Evolutionary conservation across 2,329 filamentous ascomycete species (phyloP).

Genomic region (Parasarocladium wereldwijsianum): DNA sequence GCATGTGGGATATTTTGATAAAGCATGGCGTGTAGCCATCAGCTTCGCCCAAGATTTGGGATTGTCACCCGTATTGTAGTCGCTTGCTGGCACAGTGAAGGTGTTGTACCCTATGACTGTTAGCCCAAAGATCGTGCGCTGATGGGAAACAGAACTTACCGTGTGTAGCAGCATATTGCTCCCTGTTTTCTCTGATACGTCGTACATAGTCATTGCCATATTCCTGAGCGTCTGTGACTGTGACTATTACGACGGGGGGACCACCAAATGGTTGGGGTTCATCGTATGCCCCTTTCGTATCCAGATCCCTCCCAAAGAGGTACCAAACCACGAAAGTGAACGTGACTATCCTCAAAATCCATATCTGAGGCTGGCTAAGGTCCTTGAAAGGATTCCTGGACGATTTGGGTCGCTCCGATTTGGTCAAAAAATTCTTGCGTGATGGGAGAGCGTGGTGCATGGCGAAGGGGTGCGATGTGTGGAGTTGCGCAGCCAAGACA

Average conservation of each 20-base stretch:
- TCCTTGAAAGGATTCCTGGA: no score
- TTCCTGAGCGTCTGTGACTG: slow-evolving; percentile 56
- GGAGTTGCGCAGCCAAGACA: no score
- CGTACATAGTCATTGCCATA: slow-evolving; percentile 54
- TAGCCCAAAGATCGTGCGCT: slow-evolving; percentile 5
- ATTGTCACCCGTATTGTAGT: slow-evolving; percentile 55
- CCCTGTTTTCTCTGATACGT: slow-evolving; percentile 66
- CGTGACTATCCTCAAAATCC: no score
- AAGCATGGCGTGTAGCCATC: slow-evolving; percentile 76
- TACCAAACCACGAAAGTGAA: slow-evolving; percentile 48
- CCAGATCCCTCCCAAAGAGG: slow-evolving; percentile 30
- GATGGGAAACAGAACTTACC: slow-evolving; percentile 37
- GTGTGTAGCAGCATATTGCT: slow-evolving; percentile 72
- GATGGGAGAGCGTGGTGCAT: no score
- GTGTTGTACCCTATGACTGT: slow-evolving; percentile 59
- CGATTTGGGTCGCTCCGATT: no score
- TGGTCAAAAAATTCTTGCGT: no score
- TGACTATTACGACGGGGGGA: slow-evolving; percentile 64
- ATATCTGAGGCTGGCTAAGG: no score
- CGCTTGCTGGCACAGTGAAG: slow-evolving; percentile 63
- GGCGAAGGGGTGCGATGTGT: no score
- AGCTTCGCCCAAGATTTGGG: slow-evolving; percentile 60
- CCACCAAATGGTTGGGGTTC: slow-evolving; percentile 33
- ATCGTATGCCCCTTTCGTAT: slow-evolving; percentile 14
- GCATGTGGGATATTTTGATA: slow-evolving; percentile 63